phyloP scores from a whole-genome alignment of 331 rosid genomes.

The Pyracantha coccinea region DNA sequence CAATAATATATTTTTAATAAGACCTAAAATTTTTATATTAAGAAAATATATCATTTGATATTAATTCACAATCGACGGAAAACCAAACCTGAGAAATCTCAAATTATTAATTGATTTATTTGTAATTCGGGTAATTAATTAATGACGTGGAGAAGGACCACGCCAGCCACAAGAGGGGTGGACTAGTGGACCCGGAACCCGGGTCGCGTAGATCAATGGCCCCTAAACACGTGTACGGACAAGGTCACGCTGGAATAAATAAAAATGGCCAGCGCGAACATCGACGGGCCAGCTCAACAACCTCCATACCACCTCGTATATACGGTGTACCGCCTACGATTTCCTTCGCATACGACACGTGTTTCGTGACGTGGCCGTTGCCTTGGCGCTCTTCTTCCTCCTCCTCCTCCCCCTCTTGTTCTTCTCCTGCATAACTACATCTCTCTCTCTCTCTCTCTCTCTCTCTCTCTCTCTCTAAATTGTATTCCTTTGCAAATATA shows the following conservation, averaged over 20 bases:
- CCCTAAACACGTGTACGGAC: conserved; percentile 52
- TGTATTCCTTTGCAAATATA: not conserved
- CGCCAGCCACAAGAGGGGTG: conserved; percentile 62
- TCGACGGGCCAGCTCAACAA: conserved; percentile 76
- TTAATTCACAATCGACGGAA: too few relatives aligned
- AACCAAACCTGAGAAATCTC: too few relatives aligned
- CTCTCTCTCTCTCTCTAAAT: not conserved
- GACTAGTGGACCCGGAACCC: conserved; percentile 22
- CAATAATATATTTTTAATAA: too few relatives aligned
- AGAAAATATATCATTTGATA: too few relatives aligned
- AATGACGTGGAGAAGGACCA: conserved; percentile 25
- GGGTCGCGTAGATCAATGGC: conserved; percentile 44
- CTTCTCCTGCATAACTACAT: not conserved
- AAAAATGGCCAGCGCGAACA: conserved; percentile 41
- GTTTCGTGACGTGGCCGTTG: conserved; percentile 74
- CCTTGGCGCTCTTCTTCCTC: conserved; percentile 39
- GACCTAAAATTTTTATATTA: too few relatives aligned
- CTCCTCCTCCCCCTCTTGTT: conserved; percentile 14
- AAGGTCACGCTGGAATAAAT: conserved; percentile 27
- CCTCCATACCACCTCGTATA: conserved; percentile 47
- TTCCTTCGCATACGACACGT: conserved; percentile 44
- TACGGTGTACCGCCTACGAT: conserved; percentile 41
- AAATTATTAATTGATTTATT: not conserved
- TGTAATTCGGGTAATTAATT: not conserved
- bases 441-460: not conserved